phyloP scores from a whole-genome alignment of 2,329 filamentous ascomycete genomes.

The Pseudocercospora ulei region DNA sequence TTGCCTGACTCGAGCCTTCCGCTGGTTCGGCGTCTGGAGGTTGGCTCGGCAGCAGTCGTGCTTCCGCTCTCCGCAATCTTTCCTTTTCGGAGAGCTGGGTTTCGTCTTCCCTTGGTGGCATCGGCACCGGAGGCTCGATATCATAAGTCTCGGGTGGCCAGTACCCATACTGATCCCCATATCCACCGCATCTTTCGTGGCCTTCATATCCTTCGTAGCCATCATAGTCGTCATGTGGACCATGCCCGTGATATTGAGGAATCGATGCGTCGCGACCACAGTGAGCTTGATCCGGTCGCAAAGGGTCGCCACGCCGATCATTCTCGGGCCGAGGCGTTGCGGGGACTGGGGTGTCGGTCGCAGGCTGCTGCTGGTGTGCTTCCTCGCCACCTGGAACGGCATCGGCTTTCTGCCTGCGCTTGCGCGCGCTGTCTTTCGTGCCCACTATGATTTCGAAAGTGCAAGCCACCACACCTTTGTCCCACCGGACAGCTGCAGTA shows the following conservation, averaged over 20 bases:
- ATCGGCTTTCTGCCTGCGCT: conserved; percentile 40
- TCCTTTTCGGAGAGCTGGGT: conserved; percentile 70
- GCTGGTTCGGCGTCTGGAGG: conserved; percentile 45
- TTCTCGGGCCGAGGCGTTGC: conserved; percentile 6
- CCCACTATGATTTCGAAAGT: conserved; percentile 81
- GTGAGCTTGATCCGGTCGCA: conserved; percentile 2
- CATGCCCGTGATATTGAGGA: conserved; percentile 16
- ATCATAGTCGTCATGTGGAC: conserved; percentile 6
- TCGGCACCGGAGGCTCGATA: conserved; percentile 30
- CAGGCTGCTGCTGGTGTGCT: not conserved
- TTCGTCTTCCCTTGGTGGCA: conserved; percentile 52
- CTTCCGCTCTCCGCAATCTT: conserved; percentile 64
- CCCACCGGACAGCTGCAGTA: conserved; percentile 72
- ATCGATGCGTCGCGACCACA: conserved; percentile 27
- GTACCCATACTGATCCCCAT: conserved; percentile 17
- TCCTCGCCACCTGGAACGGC: conserved; percentile 9
- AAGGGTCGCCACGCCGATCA: conserved; percentile 10
- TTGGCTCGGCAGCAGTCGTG: conserved; percentile 68
- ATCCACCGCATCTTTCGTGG: conserved; percentile 14
- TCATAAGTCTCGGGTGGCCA: conserved; percentile 12
- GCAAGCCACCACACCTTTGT: conserved; percentile 84
- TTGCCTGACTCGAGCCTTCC: conserved; percentile 32
- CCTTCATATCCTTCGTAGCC: conserved; percentile 10
- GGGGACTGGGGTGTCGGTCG: conserved; percentile 12
- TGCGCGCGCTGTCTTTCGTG: conserved; percentile 59